phyloP scores from a whole-genome alignment of 2,329 filamentous ascomycete genomes.

The Cladophialophora yegresii region DNA sequence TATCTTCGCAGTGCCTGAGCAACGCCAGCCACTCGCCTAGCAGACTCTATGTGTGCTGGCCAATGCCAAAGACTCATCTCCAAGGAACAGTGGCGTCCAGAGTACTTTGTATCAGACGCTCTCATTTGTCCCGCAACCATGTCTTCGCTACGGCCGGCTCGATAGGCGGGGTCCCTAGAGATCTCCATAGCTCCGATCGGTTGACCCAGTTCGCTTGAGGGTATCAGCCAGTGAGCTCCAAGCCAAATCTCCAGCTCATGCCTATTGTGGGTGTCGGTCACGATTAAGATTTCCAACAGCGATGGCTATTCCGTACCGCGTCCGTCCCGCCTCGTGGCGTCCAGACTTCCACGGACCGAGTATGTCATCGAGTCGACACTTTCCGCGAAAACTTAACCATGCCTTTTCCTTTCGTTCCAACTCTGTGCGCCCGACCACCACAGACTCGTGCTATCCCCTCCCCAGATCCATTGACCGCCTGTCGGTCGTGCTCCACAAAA shows the following conservation, averaged over 20 bases:
- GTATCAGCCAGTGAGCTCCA: background rate
- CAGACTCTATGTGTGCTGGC: slow-evolving; percentile 15
- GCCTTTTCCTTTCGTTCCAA: background rate
- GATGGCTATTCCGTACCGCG: background rate
- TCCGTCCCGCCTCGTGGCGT: no score
- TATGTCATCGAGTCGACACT: background rate
- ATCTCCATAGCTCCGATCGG: background rate
- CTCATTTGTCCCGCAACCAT: no score
- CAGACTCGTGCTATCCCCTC: background rate
- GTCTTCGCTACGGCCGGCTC: no score
- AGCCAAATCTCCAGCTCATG: background rate
- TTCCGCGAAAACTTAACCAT: background rate
- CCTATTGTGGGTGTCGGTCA: background rate
- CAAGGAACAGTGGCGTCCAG: background rate
- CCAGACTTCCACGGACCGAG: background rate
- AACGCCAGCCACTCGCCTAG: slow-evolving; percentile 13
- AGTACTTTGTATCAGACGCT: background rate
- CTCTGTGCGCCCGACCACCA: background rate
- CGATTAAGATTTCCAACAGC: background rate
- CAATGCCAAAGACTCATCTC: slow-evolving; percentile 32
- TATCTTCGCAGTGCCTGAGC: slow-evolving; percentile 8
- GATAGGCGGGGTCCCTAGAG: no score
- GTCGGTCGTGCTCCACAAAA: background rate
- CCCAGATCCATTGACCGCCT: background rate
- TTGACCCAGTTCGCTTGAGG: background rate